These are phyloP conservation scores for Porphyrellus cyaneotinctus DNA, from an alignment of 768 basidiomycete species.

Conservation along the genomic window DNA sequence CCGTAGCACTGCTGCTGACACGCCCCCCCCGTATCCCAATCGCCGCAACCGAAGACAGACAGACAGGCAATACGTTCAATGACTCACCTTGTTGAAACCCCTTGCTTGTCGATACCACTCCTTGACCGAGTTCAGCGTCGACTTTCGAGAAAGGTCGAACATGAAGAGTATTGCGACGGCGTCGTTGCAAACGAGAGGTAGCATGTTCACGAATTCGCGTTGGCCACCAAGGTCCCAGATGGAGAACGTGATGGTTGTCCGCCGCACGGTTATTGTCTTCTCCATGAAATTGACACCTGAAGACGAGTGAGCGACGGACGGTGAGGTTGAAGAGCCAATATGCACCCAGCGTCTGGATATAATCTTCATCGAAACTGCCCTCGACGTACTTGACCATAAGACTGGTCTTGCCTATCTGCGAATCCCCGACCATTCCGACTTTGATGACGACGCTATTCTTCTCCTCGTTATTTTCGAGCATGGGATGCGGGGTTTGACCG, in stretches of 20 bases:
- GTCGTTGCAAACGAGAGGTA: slow-evolving; percentile 96
- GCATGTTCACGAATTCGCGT: slow-evolving; percentile 98
- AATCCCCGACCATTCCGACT: slow-evolving; percentile 99
- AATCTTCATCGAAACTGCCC: slow-evolving; percentile 98
- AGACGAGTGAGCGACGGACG: slow-evolving; percentile 9
- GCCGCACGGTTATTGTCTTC: slow-evolving; percentile 97
- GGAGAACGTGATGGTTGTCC: slow-evolving; percentile 98
- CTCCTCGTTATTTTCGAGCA: slow-evolving; percentile 63
- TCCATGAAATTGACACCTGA: slow-evolving; percentile 99
- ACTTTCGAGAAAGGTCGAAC: slow-evolving; percentile 98
- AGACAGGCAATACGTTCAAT: too few species aligned
- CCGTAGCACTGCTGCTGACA: neutral
- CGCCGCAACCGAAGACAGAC: too few species aligned
- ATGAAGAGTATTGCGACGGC: slow-evolving; percentile 99
- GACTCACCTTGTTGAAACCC: slow-evolving; percentile 95
- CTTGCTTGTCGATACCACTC: slow-evolving; percentile 99
- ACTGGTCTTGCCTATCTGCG: slow-evolving; percentile 98
- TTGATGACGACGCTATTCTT: slow-evolving; percentile 94
- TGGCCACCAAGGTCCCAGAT: slow-evolving; percentile 99
- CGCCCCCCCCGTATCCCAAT: neutral
- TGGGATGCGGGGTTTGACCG: slow-evolving; percentile 47
- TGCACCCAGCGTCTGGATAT: slow-evolving; percentile 97
- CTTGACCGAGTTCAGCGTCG: slow-evolving; percentile 96
- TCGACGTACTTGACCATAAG: slow-evolving; percentile 99
- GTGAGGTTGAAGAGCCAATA: slow-evolving; percentile 3